Evolutionary conservation across 352 stramenopile genomes (phyloP), one percentile per base, ranked within the genome.

Genomic region (Thalassiosira exigua): DNA sequence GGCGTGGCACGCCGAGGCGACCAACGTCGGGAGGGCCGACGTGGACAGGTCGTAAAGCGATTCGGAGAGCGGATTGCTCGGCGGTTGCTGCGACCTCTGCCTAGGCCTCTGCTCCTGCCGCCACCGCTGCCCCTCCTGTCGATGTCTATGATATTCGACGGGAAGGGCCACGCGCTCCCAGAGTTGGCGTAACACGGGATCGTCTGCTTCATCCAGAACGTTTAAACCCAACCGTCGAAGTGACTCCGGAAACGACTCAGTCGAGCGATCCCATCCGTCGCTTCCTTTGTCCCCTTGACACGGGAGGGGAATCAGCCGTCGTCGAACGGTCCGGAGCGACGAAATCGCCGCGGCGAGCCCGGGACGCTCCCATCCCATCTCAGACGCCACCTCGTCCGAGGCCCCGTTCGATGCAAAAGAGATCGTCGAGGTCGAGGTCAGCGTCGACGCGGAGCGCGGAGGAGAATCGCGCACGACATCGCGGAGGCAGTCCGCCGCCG

Each of bases 241-340:
- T 56, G 27, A 29, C 29, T 59, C 24, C 51, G 52, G 44, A 39
- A 73, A 54, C 42, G 4, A 64, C n/a, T n/a, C n/a, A n/a, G n/a
- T n/a, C 42, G 52, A 46, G 33, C 32, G 32, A 32, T 32, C 5
- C 48, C 7, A n/a, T 50, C 12, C 22, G 39, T 61, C 27, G 1
- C 3, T 44, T 46, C 14, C 56, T 46, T 33, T 41, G 19, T n/a
- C n/a, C n/a, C n/a, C n/a, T n/a, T n/a, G n/a, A n/a, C n/a, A n/a
- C 11, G 56, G 56, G 19, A 65, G 17, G 56, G 46, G 36, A 48
- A 84, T 33, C 50, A 84, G 56, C 29, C 69, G 54, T 22, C 75
- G 58, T 36, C 69, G 61, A 57, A 84, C 65, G 27, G 69, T 84
- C 61, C 75, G 59, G n/a, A 84, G 57, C n/a, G 75, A 84, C 36